Evolutionary conservation across 2,329 filamentous ascomycete genomes (phyloP).

Genomic region (Cadophora sp.): DNA sequence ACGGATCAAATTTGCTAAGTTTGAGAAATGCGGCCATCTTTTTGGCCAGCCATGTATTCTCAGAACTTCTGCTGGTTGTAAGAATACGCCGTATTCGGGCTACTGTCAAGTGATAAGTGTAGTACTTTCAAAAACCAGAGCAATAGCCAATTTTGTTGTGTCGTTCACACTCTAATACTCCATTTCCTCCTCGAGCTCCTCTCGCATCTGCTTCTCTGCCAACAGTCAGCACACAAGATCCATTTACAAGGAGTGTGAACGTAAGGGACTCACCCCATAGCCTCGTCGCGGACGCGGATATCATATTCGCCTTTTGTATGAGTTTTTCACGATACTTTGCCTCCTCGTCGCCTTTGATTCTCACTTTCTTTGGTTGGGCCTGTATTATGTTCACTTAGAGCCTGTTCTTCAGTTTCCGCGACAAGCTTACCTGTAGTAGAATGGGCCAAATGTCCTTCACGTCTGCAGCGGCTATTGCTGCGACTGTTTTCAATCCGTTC

Average conservation of each 20-base stretch:
- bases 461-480: slow-evolving; percentile 72
- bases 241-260: too few relatives aligned
- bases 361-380: slow-evolving; percentile 56
- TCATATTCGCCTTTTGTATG: slow-evolving; percentile 69
- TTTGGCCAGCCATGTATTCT: too few relatives aligned
- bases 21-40: too few relatives aligned
- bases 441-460: slow-evolving; percentile 72
- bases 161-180: slow-evolving; percentile 16
- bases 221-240: neutral
- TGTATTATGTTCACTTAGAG: neutral
- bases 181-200: slow-evolving; percentile 34
- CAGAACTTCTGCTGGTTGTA: neutral
- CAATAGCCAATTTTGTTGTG: neutral
- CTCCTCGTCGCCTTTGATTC: slow-evolving; percentile 61
- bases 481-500: slow-evolving; percentile 74
- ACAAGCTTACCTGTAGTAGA: slow-evolving; percentile 65
- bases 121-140: neutral
- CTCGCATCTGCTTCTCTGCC: slow-evolving; percentile 35
- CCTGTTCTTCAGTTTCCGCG: slow-evolving; percentile 26
- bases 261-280: slow-evolving; percentile 58
- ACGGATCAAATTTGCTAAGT: too few relatives aligned
- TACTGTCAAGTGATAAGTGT: neutral
- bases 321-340: slow-evolving; percentile 69
- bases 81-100: neutral
- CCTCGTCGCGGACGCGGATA: slow-evolving; percentile 71